These are phyloP conservation scores for Sclerotinia sclerotiorum DNA, from an alignment of 2,329 filamentous ascomycete genomes.

Conservation along the genomic window DNA sequence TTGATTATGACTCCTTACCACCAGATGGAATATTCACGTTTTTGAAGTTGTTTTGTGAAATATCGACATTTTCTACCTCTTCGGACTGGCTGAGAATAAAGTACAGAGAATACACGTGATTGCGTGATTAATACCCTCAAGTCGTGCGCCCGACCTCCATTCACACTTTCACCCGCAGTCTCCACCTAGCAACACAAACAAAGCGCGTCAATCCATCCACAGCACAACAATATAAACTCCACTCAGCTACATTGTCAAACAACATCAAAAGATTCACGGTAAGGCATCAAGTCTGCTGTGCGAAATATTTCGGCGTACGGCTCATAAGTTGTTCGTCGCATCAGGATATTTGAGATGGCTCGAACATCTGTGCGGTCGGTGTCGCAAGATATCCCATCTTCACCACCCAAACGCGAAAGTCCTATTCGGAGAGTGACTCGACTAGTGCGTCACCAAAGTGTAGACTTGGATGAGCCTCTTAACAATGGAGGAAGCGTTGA, in stretches of 20 bases:
- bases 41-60: not conserved
- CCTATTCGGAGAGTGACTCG: constrained; percentile 32
- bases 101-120: not conserved
- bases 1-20: no score
- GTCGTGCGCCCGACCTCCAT: not conserved
- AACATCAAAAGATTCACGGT: not conserved
- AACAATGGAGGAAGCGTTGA: constrained; percentile 33
- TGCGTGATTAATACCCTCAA: not conserved
- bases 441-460: constrained; percentile 44
- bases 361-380: not conserved
- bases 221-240: constrained; percentile 7
- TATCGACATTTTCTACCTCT: no score
- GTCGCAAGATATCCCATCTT: constrained; percentile 33
- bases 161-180: not conserved
- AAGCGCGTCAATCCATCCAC: constrained; percentile 6
- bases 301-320: not conserved
- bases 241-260: not conserved
- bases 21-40: not conserved
- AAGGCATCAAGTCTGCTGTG: not conserved
- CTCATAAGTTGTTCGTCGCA: not conserved
- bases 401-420: constrained; percentile 34
- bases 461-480: constrained; percentile 37
- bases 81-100: no score
- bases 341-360: constrained; percentile 9
- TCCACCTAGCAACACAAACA: constrained; percentile 6